Base-by-base conservation (phyloP, 208 protist species). In the Sergeia podlipaevii region DNA sequence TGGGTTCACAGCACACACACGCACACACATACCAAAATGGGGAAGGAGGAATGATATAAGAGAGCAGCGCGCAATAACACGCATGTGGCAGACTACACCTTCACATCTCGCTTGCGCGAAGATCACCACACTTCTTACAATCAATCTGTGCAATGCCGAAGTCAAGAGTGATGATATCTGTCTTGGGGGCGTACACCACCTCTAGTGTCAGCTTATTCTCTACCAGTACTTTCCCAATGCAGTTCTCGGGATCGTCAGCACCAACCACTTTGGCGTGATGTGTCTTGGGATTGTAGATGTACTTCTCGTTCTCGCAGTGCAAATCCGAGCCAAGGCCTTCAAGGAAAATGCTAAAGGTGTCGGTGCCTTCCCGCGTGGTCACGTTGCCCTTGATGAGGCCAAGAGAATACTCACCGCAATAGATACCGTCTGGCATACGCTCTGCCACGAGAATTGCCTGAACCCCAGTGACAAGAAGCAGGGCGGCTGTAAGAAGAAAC, bases 351-450 rank as follows among this genome's bases (percentile, higher is more conserved):
- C 89, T 80, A 37, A 85, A 76, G 4, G 33, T 50, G 8, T 69
- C 36, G 2, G 28, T 26, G 13, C 17, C 45, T 4, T 24, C 15
- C n/a, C 61, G 49, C 21, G 60, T 48, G 5, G 34, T 71, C 23
- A 92, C n/a, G 5, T 64, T 59, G 4, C 80, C 80, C 0, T 74
- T 61, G 0, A 89, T 64, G 18, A 92, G 46, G 26, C 69, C 64
- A 23, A 53, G 34, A 5, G 67, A 58, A 49, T 88, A 88, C 32
- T 29, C 60, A 18, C 77, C 80, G 50, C 85, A 92, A 47, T 92
- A 92, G 0, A 33, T 43, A 17, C 74, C 74, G 13, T 56, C 34
- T 23, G 74, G 74, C 11, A 37, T 8, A 41, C 61, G 37, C 8
- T 50, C 55, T 4, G 39, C 37, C 1, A 0, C 33, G 7, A 66